These are phyloP conservation scores for Fusarium napiforme DNA, from an alignment of 2,329 filamentous ascomycete genomes.

Conservation along the genomic window DNA sequence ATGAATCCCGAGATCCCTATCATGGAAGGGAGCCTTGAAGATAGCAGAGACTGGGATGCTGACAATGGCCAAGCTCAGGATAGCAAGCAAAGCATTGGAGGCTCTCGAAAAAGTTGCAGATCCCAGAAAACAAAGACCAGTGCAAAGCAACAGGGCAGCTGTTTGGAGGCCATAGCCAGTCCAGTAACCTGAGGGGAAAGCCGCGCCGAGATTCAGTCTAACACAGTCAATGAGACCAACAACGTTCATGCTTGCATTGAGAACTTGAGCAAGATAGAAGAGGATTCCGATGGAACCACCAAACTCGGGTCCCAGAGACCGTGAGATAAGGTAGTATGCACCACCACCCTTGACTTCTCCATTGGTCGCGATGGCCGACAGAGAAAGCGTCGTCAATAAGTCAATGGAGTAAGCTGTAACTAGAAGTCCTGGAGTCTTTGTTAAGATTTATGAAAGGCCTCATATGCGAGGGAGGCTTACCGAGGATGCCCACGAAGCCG, in stretches of 20 bases:
- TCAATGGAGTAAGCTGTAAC: conserved; percentile 82
- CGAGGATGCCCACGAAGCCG: conserved; percentile 82
- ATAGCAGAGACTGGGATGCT: conserved; percentile 86
- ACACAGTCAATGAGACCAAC: conserved; percentile 88
- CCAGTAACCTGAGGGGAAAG: conserved; percentile 79
- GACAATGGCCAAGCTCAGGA: conserved; percentile 77
- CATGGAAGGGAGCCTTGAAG: conserved; percentile 73
- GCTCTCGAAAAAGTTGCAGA: conserved; percentile 83
- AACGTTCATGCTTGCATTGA: conserved; percentile 88
- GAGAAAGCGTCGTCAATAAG: conserved; percentile 84
- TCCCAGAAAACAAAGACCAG: conserved; percentile 79
- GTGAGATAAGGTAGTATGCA: conserved; percentile 88
- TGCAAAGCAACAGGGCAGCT: conserved; percentile 75
- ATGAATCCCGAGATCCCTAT: conserved; percentile 69
- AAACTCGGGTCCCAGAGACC: conserved; percentile 87
- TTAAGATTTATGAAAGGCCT: neutral
- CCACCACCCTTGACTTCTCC: conserved; percentile 89
- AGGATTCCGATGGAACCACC: conserved; percentile 88
- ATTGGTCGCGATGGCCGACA: conserved; percentile 90
- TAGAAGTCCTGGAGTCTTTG: conserved; percentile 68
- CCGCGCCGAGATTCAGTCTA: conserved; percentile 75
- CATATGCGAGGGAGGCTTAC: conserved; percentile 56
- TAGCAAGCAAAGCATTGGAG: conserved; percentile 78
- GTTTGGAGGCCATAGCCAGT: conserved; percentile 81
- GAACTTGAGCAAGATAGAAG: conserved; percentile 89